Evolutionary conservation across 805 yeast species (phyloP).

Genomic region (Saccharomycopsis babjevae): DNA sequence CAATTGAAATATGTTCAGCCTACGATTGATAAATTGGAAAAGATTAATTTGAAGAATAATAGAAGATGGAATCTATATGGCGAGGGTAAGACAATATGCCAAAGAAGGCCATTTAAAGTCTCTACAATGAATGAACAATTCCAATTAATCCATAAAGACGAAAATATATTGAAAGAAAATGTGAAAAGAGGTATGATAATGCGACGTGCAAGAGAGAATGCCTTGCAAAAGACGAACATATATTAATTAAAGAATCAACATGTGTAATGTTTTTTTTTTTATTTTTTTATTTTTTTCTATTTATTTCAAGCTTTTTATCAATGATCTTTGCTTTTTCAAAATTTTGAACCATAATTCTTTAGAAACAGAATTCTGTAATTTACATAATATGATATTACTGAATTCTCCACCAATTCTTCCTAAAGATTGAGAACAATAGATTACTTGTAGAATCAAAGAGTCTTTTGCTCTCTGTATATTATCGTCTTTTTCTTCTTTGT

Average conservation of each 20-base stretch:
- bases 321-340: conserved; percentile 33
- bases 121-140: neutral
- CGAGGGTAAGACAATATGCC: neutral
- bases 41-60: neutral
- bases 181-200: neutral
- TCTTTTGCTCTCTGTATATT: conserved; percentile 34
- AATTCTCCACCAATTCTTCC: conserved; percentile 64
- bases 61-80: conserved; percentile 1
- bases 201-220: conserved; percentile 1
- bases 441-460: conserved; percentile 69
- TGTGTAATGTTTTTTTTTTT: neutral
- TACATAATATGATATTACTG: conserved; percentile 40
- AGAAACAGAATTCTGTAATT: conserved; percentile 25
- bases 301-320: conserved; percentile 20
- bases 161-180: neutral
- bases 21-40: neutral
- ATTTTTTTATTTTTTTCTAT: neutral
- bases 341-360: conserved; percentile 34
- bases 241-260: neutral
- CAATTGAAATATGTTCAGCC: conserved; percentile 1
- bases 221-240: neutral
- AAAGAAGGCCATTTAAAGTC: neutral
- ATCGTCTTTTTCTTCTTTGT: neutral
- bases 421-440: conserved; percentile 82
- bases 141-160: neutral